These are phyloP conservation scores for Paramecium primaurelia DNA, from an alignment of 73 alveolate species.

Conservation along the genomic window DNA sequence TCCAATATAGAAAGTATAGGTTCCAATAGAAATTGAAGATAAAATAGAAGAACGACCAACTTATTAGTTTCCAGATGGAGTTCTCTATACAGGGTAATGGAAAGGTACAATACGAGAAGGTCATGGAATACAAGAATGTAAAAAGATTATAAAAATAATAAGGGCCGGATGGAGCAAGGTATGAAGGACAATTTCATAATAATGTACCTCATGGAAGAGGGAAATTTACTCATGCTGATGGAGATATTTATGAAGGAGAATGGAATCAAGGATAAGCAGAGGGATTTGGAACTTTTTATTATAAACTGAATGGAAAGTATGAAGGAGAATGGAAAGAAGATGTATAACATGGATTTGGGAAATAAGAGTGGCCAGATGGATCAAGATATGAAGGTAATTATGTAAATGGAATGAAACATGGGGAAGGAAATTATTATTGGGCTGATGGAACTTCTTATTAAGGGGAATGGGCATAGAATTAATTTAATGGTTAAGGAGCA, in stretches of 20 bases:
- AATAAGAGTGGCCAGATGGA: constrained; percentile 70
- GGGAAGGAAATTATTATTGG: constrained; percentile 75
- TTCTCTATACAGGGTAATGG: constrained; percentile 14
- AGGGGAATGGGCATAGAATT: constrained; percentile 72
- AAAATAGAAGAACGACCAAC: constrained; percentile 59
- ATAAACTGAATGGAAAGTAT: constrained; percentile 64
- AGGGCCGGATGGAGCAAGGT: constrained; percentile 64
- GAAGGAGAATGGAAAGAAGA: constrained; percentile 76
- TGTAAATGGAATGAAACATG: constrained; percentile 70
- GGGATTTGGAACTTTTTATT: constrained; percentile 71
- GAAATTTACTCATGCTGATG: constrained; percentile 60
- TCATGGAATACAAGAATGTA: background rate
- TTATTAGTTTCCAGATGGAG: background rate
- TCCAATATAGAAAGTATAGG: background rate
- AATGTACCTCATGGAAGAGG: constrained; percentile 62
- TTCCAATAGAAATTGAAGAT: background rate
- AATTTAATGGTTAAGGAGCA: constrained; percentile 70
- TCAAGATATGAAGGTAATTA: constrained; percentile 62
- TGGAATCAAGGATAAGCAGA: constrained; percentile 65
- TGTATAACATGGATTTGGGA: constrained; percentile 73
- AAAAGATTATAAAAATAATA: no score
- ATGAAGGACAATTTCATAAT: constrained; percentile 62
- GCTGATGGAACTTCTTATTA: constrained; percentile 73
- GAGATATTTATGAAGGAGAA: constrained; percentile 69
- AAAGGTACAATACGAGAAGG: constrained; percentile 19